Percentiles rank a stretch among this genome's conserved stretches.
These are phyloP conservation scores for Castanea sativa DNA, from an alignment of 306 rosid species.

Conservation along the genomic window DNA sequence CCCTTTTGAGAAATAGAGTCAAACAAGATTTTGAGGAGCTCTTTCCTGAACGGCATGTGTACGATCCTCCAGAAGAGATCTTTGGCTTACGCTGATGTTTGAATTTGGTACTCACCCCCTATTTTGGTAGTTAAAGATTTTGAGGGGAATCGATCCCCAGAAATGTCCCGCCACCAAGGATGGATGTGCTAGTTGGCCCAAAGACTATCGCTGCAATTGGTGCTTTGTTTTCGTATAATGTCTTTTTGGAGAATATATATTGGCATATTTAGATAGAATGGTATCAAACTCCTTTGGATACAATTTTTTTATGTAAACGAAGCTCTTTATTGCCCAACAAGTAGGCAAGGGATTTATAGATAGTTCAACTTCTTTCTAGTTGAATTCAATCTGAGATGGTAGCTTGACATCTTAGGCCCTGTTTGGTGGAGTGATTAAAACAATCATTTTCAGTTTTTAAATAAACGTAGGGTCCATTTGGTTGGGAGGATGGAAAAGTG, in stretches of 20 bases:
- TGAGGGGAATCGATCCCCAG: too few species aligned
- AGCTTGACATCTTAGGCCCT: neutral
- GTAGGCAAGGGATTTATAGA: neutral
- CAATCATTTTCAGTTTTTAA: too few species aligned
- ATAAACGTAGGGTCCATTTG: too few species aligned
- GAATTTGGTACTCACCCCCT: constrained; percentile 1
- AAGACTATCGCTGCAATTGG: too few species aligned
- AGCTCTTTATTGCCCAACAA: neutral
- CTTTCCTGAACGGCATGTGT: constrained; percentile 79
- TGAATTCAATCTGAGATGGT: neutral
- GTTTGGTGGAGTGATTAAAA: too few species aligned
- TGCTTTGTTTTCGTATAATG: neutral
- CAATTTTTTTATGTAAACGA: neutral
- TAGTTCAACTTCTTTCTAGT: neutral
- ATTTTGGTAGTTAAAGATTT: too few species aligned
- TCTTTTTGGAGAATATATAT: neutral
- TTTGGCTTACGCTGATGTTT: constrained; percentile 73
- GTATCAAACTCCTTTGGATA: neutral
- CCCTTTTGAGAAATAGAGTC: constrained; percentile 89
- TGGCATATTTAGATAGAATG: neutral
- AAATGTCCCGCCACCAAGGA: too few species aligned
- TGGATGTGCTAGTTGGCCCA: too few species aligned
- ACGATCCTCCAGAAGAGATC: constrained; percentile 91
- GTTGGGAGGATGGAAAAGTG: too few species aligned
- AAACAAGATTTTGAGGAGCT: constrained; percentile 96